Evolutionary conservation across 305 asterid genomes (phyloP), one percentile per base, ranked within the genome.

Genomic region (Petunia hybrid): DNA sequence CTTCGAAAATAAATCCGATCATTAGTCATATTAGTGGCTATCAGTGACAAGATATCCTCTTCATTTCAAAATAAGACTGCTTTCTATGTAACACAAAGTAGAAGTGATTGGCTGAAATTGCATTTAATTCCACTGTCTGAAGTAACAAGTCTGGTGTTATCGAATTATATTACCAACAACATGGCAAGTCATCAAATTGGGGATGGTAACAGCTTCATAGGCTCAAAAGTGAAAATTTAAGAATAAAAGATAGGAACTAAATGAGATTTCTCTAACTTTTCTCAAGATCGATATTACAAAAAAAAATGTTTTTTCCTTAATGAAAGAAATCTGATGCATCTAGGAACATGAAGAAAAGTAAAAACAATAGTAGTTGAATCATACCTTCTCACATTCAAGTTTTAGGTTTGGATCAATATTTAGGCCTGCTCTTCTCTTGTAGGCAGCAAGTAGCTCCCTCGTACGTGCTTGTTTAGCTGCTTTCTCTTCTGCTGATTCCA

Each of bases 401-500:
- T 91, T 92, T 53, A 92, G 82, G 87, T 87, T 88, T 1, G 97
- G 97, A 63, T 91, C 95, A 77, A 94, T 85, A 68, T 83, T 88
- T 77, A 89, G 82, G 87, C 99, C 99, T 64, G 71, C 77, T 94
- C 87, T 88, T 66, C 78, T 86, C 88, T 90, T 89, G 88, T 94
- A 94, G 80, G 91, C 90, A 86, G 94, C 88, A 82, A 95, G 82
- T 80, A 92, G 80, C 89, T 95, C 87, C 87, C 83, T 91, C 4
- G 98, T 91, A 71, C 91, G 94, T 65, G 90, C 92, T 73, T 91
- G 88, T 89, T 92, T 96, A 31, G 92, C 90, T 83, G 95, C 95
- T 80, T 82, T 90, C 76, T 91, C 95, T 83, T 91, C 98, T 62
- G 85, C 87, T 55, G 95, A 91, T 81, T 96, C 98, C 79, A 96